phyloP scores from a whole-genome alignment of 75 land plant species.

The Chamaecyparis obtusa region DNA sequence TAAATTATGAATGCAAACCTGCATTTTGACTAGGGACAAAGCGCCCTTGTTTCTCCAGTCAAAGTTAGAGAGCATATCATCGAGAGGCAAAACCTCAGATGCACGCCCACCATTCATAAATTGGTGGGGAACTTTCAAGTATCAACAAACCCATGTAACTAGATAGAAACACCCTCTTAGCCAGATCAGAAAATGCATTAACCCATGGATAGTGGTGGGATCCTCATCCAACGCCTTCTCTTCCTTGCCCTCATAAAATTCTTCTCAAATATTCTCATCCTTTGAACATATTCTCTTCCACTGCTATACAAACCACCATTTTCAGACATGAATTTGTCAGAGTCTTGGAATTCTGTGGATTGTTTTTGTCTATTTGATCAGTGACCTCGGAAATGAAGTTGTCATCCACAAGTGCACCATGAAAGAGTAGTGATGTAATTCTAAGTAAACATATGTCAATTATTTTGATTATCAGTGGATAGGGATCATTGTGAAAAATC shows the following conservation, averaged over 20 bases:
- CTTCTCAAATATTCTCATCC: constrained; percentile 31
- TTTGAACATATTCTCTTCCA: constrained; percentile 25
- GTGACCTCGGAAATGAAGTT: not conserved
- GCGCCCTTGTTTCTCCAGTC: constrained; percentile 58
- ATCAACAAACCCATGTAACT: constrained; percentile 26
- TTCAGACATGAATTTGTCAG: constrained; percentile 15
- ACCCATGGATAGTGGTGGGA: constrained; percentile 37
- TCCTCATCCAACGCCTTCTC: constrained; percentile 32
- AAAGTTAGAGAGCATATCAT: constrained; percentile 34
- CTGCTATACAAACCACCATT: constrained; percentile 25
- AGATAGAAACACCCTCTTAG: constrained; percentile 23
- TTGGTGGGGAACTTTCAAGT: not conserved
- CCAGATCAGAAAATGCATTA: constrained; percentile 41
- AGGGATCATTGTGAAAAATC: not conserved
- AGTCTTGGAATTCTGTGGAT: not conserved
- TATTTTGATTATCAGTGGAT: not conserved
- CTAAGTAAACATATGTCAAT: not conserved
- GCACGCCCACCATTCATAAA: not conserved
- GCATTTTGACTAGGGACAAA: constrained; percentile 36
- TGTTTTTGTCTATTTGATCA: not conserved
- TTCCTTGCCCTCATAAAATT: constrained; percentile 26
- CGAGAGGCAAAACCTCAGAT: constrained; percentile 35
- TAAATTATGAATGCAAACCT: constrained; percentile 18
- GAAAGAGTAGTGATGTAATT: not conserved
- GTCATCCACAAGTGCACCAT: not conserved